Evolutionary conservation across 805 yeast genomes (phyloP).

Genomic region (Hanseniaspora singularis): DNA sequence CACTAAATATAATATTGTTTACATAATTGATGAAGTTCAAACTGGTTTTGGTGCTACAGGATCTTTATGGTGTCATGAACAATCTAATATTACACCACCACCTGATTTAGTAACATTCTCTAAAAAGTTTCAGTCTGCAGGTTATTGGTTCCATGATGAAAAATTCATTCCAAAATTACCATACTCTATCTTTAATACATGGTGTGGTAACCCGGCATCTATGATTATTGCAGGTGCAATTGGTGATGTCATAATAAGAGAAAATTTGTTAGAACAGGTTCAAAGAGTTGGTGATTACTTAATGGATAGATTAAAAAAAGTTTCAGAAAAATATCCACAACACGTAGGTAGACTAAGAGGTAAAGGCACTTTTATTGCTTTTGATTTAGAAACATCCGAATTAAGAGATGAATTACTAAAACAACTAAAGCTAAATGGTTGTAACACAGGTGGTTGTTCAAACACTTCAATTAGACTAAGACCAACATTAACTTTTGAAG

Average conservation of each 20-base stretch:
- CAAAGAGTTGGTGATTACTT: slow-evolving; percentile 45
- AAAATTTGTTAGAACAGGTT: slow-evolving; percentile 39
- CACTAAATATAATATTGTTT: slow-evolving; percentile 41
- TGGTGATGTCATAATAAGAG: slow-evolving; percentile 40
- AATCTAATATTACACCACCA: slow-evolving; percentile 48
- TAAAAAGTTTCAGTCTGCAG: slow-evolving; percentile 63
- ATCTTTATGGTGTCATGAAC: slow-evolving; percentile 63
- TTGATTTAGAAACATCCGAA: slow-evolving; percentile 38
- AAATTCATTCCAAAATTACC: slow-evolving; percentile 48
- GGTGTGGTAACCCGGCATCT: slow-evolving; percentile 69
- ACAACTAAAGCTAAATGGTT: slow-evolving; percentile 39
- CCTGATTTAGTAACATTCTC: slow-evolving; percentile 63
- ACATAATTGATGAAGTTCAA: slow-evolving; percentile 64
- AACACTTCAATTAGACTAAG: slow-evolving; percentile 48
- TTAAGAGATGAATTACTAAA: slow-evolving; percentile 38
- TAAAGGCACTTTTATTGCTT: slow-evolving; percentile 56
- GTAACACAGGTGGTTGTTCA: slow-evolving; percentile 61
- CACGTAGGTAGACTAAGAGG: slow-evolving; percentile 46
- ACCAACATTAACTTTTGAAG: slow-evolving; percentile 51
- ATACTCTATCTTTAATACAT: slow-evolving; percentile 62
- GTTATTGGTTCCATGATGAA: slow-evolving; percentile 52
- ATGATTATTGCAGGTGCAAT: slow-evolving; percentile 53
- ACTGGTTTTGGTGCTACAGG: slow-evolving; percentile 68
- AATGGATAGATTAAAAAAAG: slow-evolving; percentile 32
- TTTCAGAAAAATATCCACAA: slow-evolving; percentile 31